These are phyloP conservation scores for Phytophthora pini DNA, from an alignment of 352 stramenopile genomes.

Conservation along the genomic window DNA sequence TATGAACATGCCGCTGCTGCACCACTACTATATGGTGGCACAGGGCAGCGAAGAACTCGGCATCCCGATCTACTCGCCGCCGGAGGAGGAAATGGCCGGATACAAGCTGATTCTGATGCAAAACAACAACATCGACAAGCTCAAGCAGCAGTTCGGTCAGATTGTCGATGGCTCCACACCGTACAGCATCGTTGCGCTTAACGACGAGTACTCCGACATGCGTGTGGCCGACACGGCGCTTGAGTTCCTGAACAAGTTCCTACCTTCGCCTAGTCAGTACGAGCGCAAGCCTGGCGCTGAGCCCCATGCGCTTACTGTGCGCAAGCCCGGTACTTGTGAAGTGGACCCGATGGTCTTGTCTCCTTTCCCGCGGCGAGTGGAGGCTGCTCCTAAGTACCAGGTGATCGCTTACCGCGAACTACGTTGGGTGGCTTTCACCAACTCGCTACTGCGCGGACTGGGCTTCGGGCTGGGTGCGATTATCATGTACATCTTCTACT, in stretches of 20 bases:
- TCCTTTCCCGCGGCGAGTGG: slow-evolving; percentile 67
- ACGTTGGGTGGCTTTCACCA: slow-evolving; percentile 84
- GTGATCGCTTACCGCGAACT: slow-evolving; percentile 83
- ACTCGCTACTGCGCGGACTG: slow-evolving; percentile 77
- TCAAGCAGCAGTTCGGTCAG: slow-evolving; percentile 68
- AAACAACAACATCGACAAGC: slow-evolving; percentile 79
- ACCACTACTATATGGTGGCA: slow-evolving; percentile 90
- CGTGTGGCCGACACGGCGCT: slow-evolving; percentile 67
- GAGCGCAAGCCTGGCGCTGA: slow-evolving; percentile 61
- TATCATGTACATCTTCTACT: slow-evolving; percentile 85
- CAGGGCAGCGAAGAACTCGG: slow-evolving; percentile 81
- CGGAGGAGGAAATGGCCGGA: slow-evolving; percentile 75
- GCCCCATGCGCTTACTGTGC: slow-evolving; percentile 59
- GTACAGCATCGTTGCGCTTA: slow-evolving; percentile 85
- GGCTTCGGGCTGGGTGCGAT: slow-evolving; percentile 78
- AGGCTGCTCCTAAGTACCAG: slow-evolving; percentile 76
- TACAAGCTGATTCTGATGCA: slow-evolving; percentile 90
- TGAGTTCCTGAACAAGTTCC: slow-evolving; percentile 76
- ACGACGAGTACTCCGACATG: slow-evolving; percentile 90
- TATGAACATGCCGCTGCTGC: slow-evolving; percentile 89
- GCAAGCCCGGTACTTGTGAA: slow-evolving; percentile 71
- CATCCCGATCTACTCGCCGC: slow-evolving; percentile 77
- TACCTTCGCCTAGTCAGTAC: slow-evolving; percentile 72
- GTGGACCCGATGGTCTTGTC: slow-evolving; percentile 76
- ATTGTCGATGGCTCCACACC: slow-evolving; percentile 72